A percentile compares a stretch with the other conserved stretches of the same genome.
Conservation (phyloP, 305 asterid species). For the Rubia balearica region DNA sequence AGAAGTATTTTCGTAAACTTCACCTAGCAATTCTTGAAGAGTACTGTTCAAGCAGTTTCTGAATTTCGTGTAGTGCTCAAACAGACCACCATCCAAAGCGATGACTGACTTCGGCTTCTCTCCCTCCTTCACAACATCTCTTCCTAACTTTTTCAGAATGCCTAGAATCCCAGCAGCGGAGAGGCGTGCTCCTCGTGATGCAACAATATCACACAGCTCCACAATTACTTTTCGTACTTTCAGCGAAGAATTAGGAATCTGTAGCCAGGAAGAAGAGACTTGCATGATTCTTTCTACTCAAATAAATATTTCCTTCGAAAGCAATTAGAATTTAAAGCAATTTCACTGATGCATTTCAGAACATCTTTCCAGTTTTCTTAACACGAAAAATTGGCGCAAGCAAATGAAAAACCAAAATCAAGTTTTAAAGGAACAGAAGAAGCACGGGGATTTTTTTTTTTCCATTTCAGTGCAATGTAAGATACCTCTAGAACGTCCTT, state of each 20-base stretch:
- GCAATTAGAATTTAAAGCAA: background rate
- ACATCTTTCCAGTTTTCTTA: background rate
- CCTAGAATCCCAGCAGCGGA: slow-evolving; percentile 69
- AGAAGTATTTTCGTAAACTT: slow-evolving; percentile 31
- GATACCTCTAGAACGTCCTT: slow-evolving; percentile 71
- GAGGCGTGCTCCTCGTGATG: slow-evolving; percentile 85
- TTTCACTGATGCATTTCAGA: background rate
- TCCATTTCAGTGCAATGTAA: background rate
- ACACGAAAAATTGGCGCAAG: background rate
- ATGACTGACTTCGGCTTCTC: slow-evolving; percentile 52
- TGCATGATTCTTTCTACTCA: background rate
- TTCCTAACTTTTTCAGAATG: slow-evolving; percentile 70
- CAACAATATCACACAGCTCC: slow-evolving; percentile 55
- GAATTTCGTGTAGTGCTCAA: slow-evolving; percentile 69
- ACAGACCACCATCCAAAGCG: slow-evolving; percentile 79
- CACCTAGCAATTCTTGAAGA: slow-evolving; percentile 64
- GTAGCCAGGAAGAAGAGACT: slow-evolving; percentile 8
- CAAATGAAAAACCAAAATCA: background rate
- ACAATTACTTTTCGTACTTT: slow-evolving; percentile 56
- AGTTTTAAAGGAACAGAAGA: background rate
- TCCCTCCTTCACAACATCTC: slow-evolving; percentile 43
- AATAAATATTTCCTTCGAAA: background rate
- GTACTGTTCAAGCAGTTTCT: slow-evolving; percentile 46
- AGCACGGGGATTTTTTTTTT: background rate
- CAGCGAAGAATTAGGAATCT: slow-evolving; percentile 54